Evolutionary conservation across 768 basidiomycete genomes (phyloP), one percentile per base, ranked within the genome.

Genomic region (Amanita muscaria): DNA sequence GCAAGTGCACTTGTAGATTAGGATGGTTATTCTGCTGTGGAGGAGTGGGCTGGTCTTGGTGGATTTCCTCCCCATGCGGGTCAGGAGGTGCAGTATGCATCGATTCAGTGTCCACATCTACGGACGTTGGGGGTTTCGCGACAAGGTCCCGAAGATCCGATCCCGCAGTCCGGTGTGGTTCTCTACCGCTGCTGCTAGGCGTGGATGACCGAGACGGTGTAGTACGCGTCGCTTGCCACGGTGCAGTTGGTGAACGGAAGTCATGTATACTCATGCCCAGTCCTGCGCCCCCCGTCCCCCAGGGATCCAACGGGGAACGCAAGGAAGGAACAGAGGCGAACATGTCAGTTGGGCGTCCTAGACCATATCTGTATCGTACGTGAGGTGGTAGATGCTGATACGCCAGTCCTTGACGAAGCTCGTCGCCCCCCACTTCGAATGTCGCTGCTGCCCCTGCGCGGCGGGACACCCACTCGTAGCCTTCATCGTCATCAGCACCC

Each of bases 1-100:
- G 79, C 0, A 99, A 68, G 58, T 97, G 92, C 3, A 96, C 63
- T 59, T 99, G 96, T 22, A 98, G 68, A 58, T 93, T 86, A 2
- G 88, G 79, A 36, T 70, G 65, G 7, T 60, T 53, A 49, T 63
- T 67, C 59, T 57, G 55, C 44, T 58, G 59, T 33, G 50, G 56
- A 45, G 56, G 50, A 33, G 63, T 57, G 50, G 54, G 49, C 32
- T 31, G n/a, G n/a, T 39, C 14, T 51, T 47, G 49, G 48, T 51
- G 48, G n/a, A n/a, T n/a, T n/a, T n/a, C n/a, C n/a, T 47, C 29
- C 39, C 49, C 52, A 12, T 21, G 21, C 1, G 21, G 45, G 38
- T 32, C 40, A 4, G 47, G 43, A 18, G 53, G 47, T 10, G 51
- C 48, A n/a, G 56, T 49, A 12, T 35, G 47, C 15, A 53, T 43